Percentiles rank a stretch among this genome's conserved stretches.
These are phyloP conservation scores for Eimeria acervulina DNA, from an alignment of 169 alveolate genomes.

Conservation along the genomic window DNA sequence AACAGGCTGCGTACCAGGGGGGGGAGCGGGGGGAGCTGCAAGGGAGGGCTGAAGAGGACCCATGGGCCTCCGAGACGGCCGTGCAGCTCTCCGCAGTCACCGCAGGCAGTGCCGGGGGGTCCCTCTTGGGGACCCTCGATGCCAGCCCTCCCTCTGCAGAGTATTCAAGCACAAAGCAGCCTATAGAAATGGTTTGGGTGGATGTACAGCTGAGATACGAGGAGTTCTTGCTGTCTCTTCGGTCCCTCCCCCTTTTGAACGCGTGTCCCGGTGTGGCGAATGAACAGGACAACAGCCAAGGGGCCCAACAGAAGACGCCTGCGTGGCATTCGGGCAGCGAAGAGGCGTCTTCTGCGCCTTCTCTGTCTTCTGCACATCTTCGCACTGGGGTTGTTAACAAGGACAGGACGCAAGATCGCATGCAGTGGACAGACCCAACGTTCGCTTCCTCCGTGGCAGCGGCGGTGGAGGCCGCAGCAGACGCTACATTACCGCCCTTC, in stretches of 20 bases:
- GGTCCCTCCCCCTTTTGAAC: conserved; percentile 44
- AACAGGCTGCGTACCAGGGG: conserved; percentile 78
- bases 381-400: not conserved
- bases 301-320: not conserved
- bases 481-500: conserved; percentile 51
- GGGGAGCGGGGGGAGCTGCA: conserved; percentile 83
- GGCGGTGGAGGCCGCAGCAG: conserved; percentile 62
- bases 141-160: conserved; percentile 61
- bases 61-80: not conserved
- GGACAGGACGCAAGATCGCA: not conserved
- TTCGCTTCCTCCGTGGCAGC: conserved; percentile 52
- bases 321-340: not conserved
- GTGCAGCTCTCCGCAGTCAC: conserved; percentile 81
- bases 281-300: not conserved
- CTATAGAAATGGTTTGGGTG: conserved; percentile 64
- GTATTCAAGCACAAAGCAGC: not conserved
- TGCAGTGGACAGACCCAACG: conserved; percentile 37
- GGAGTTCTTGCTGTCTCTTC: conserved; percentile 48
- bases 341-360: not conserved
- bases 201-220: conserved; percentile 56
- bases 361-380: not conserved
- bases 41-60: conserved; percentile 73
- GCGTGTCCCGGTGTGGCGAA: not conserved
- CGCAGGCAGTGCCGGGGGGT: conserved; percentile 71
- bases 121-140: conserved; percentile 50